Percentiles rank a stretch among this genome's conserved stretches.
Evolutionary conservation across 352 stramenopile genomes (phyloP).

Genomic region (Blastocystis sp.): DNA sequence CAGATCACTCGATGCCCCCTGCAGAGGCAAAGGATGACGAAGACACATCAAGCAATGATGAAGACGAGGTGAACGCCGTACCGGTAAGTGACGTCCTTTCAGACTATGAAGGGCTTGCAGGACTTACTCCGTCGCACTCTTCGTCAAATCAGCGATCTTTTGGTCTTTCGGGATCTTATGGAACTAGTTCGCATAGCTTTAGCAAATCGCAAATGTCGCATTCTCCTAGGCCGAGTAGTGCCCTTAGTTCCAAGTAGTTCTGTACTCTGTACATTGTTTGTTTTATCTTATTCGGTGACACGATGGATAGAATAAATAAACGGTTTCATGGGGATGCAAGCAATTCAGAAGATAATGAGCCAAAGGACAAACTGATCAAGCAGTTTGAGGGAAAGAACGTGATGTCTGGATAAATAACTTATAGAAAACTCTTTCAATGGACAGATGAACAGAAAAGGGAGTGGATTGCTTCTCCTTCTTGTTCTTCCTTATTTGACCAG

Average conservation of each 20-base stretch:
- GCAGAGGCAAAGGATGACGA: background rate
- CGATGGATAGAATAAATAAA: background rate
- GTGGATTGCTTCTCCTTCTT: background rate
- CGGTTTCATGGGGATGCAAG: background rate
- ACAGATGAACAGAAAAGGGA: background rate
- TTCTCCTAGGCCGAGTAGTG: background rate
- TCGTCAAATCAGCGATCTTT: background rate
- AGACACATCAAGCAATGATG: background rate
- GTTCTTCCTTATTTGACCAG: background rate
- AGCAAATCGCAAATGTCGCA: background rate
- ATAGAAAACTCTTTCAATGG: constrained; percentile 25
- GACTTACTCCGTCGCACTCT: background rate
- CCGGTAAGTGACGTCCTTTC: background rate
- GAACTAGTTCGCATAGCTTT: background rate
- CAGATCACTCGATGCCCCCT: background rate
- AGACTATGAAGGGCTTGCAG: constrained; percentile 35
- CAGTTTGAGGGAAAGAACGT: constrained; percentile 10
- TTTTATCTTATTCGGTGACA: background rate
- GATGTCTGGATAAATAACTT: background rate
- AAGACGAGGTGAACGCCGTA: background rate
- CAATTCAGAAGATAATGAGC: background rate
- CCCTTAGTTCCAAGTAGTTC: background rate
- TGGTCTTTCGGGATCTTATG: background rate
- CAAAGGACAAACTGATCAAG: background rate
- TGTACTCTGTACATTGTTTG: constrained; percentile 18